Percentiles rank a stretch among this genome's conserved stretches.
Conservation (phyloP, 768 basidiomycete species). For the Mycena albidolilacea region DNA sequence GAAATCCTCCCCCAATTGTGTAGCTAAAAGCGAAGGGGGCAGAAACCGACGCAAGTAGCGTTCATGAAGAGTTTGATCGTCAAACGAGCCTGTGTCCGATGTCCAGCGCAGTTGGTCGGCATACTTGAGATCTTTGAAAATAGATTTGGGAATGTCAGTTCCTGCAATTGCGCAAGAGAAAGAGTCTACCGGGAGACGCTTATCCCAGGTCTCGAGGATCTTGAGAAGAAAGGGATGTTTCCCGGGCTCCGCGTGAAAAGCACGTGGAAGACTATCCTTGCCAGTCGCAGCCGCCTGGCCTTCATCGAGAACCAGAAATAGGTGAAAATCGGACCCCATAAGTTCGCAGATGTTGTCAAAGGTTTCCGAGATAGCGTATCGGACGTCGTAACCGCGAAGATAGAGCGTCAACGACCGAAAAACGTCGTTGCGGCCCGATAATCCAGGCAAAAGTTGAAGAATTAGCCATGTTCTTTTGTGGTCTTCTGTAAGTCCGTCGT, state of each 20-base stretch:
- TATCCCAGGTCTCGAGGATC: background rate
- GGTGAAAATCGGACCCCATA: background rate
- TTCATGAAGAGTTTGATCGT: background rate
- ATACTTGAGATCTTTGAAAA: background rate
- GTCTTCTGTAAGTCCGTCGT: background rate
- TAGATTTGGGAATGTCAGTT: background rate
- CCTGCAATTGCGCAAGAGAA: background rate
- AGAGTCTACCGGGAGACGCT: background rate
- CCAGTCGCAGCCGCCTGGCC: background rate
- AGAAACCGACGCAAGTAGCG: background rate
- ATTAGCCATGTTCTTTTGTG: background rate
- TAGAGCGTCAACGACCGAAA: background rate
- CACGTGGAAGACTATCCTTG: background rate
- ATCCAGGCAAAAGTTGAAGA: background rate
- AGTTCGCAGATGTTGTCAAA: background rate
- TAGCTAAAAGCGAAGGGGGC: background rate
- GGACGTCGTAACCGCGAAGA: background rate
- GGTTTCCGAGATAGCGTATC: background rate
- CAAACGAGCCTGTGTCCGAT: background rate
- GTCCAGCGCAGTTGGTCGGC: background rate
- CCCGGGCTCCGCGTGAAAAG: background rate
- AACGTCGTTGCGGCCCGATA: background rate
- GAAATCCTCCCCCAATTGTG: background rate
- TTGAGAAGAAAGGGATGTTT: background rate
- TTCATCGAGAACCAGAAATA: background rate